A percentile compares a stretch with the other conserved stretches of the same genome.
Evolutionary conservation across 257 asterid genomes (phyloP).

Genomic region (Thymus mandschuricus): DNA sequence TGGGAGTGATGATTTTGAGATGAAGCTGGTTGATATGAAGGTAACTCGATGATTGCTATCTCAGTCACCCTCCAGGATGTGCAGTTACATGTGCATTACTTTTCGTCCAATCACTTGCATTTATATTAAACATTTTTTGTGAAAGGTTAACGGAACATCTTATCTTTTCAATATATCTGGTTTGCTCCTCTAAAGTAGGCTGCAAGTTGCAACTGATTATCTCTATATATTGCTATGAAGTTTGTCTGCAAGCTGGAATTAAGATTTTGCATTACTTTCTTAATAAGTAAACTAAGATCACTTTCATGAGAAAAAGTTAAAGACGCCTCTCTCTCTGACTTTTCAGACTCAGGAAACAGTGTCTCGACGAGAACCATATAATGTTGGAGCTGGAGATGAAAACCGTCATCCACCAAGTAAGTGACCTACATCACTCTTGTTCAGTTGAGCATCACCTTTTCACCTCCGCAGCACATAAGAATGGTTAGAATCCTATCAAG

Average conservation of each 20-base stretch:
- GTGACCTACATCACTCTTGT: constrained; percentile 31
- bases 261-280: background rate
- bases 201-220: constrained; percentile 3
- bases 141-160: constrained; percentile 1
- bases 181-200: constrained; percentile 7
- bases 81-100: constrained; percentile 15
- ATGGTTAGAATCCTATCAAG: constrained; percentile 1
- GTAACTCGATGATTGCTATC: constrained; percentile 36
- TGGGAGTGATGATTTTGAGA: constrained; percentile 52
- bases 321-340: background rate
- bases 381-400: constrained; percentile 40
- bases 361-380: constrained; percentile 40
- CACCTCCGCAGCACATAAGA: constrained; percentile 4
- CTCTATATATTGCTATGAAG: constrained; percentile 1
- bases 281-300: constrained; percentile 4
- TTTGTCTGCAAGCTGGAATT: constrained; percentile 23
- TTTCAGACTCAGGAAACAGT: constrained; percentile 46
- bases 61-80: constrained; percentile 23
- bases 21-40: constrained; percentile 47
- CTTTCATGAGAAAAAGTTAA: background rate
- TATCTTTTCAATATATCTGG: background rate
- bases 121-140: constrained; percentile 5
- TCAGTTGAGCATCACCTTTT: constrained; percentile 6
- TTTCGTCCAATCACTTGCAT: constrained; percentile 30
- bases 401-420: constrained; percentile 53